Evolutionary conservation across 345 rosid genomes (phyloP), one percentile per base, ranked within the genome.

Genomic region (Heritiera littoralis): DNA sequence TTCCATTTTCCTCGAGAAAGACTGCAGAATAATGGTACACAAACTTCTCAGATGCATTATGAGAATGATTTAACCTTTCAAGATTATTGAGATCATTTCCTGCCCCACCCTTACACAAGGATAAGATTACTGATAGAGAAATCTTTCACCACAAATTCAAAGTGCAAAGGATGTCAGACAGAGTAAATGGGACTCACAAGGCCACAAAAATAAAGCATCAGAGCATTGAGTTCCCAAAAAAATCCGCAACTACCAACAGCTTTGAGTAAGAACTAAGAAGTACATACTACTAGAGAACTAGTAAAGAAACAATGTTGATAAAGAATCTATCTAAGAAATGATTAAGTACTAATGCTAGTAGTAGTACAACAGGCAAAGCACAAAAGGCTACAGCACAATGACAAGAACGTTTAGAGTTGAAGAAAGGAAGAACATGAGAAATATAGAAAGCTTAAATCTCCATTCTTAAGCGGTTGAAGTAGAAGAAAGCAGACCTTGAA

Each of bases 11-110:
- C 7, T 51, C 8, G 32, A 51, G 32, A 32, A 30, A 30, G 23
- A 32, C 46, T 52, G 52, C 63, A 67, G 55, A 66, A n/a, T 52
- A 5, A 49, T 72, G 32, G 55, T 64, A 52, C 66, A 52, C 58
- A 66, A 43, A 20, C 12, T 74, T 43, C 40, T 40, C 54, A 56
- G 38, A 40, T 30, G 4, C 77, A 74, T 41, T 41, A 41, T 76
- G 46, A 35, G 63, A 54, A n/a, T 76, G 79, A 76, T 65, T 76
- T 76, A 76, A 76, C 72, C n/a, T 66, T 66, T 66, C 74, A 66
- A 35, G 72, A 66, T n/a, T 17, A 40, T 55, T 51, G 74, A 66
- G 52, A 54, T 20, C 80, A 77, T 11, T 35, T 77, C 63, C 43
- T 77, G 51, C 45, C 80, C 75, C 80, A 67, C 80, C 13, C 64